Conservation (phyloP, 2,329 filamentous ascomycete genomes). For the Aspergillus udagawae region DNA sequence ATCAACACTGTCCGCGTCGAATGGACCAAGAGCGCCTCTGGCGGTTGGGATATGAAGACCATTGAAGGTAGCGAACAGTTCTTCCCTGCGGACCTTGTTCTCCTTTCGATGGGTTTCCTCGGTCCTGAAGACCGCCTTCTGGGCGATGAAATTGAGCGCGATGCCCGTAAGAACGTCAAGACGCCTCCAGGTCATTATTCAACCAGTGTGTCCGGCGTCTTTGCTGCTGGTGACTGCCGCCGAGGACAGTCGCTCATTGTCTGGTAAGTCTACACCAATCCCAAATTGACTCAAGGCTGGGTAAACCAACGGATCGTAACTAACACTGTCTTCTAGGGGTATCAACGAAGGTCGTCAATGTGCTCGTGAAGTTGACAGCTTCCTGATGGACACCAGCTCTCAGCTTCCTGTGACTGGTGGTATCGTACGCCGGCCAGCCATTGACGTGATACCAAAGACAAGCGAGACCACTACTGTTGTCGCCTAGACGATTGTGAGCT, state of each 20-base stretch:
- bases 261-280: constrained; percentile 59
- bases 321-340: constrained; percentile 53
- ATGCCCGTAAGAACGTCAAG: constrained; percentile 93
- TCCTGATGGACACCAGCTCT: constrained; percentile 70
- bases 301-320: background rate
- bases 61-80: constrained; percentile 89
- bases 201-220: constrained; percentile 84
- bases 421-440: constrained; percentile 75
- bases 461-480: constrained; percentile 24
- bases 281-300: background rate
- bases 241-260: constrained; percentile 94
- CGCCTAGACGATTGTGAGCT: constrained; percentile 20
- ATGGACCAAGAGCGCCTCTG: constrained; percentile 84
- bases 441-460: constrained; percentile 38
- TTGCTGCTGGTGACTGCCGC: constrained; percentile 91
- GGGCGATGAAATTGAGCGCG: constrained; percentile 84
- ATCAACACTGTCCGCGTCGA: constrained; percentile 95
- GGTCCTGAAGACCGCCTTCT: constrained; percentile 87
- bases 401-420: constrained; percentile 86
- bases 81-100: constrained; percentile 91
- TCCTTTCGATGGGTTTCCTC: constrained; percentile 96
- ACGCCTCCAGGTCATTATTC: constrained; percentile 81
- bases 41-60: constrained; percentile 99
- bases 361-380: constrained; percentile 86
- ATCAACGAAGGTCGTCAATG: constrained; percentile 96